Percentiles rank a stretch among this genome's conserved stretches.
These are phyloP conservation scores for Wickerhamiella sergipiensis DNA, from an alignment of 805 yeast genomes.

Conservation along the genomic window DNA sequence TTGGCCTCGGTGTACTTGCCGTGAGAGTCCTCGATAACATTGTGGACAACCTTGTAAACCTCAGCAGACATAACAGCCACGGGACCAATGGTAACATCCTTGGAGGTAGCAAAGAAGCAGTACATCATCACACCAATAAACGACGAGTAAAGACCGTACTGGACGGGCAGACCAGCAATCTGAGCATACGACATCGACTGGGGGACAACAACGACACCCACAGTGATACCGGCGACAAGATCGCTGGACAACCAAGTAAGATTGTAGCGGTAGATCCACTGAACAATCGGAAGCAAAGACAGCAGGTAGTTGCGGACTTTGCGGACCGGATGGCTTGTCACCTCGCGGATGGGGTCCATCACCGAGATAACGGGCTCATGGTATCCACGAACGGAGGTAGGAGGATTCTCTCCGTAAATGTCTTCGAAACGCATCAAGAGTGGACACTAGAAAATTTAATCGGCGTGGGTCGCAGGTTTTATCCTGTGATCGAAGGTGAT, in stretches of 20 bases:
- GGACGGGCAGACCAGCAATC: slow-evolving; percentile 66
- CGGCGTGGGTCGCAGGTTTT: neutral
- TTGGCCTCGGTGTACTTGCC: slow-evolving; percentile 25
- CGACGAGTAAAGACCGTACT: slow-evolving; percentile 82
- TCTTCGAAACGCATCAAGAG: neutral
- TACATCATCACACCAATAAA: slow-evolving; percentile 83
- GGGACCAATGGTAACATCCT: slow-evolving; percentile 92
- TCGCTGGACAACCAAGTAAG: slow-evolving; percentile 67
- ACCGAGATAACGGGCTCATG: slow-evolving; percentile 5
- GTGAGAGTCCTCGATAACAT: slow-evolving; percentile 40
- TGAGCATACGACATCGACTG: slow-evolving; percentile 93
- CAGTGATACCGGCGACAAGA: slow-evolving; percentile 83
- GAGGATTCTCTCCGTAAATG: neutral
- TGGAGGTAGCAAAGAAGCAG: slow-evolving; percentile 85
- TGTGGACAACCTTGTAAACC: slow-evolving; percentile 61
- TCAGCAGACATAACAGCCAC: slow-evolving; percentile 92
- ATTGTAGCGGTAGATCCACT: slow-evolving; percentile 83
- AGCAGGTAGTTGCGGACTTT: slow-evolving; percentile 33
- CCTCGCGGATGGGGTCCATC: slow-evolving; percentile 11
- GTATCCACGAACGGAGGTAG: slow-evolving; percentile 1
- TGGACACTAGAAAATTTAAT: neutral
- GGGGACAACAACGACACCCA: slow-evolving; percentile 85
- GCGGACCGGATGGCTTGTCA: slow-evolving; percentile 5
- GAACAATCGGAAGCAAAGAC: slow-evolving; percentile 63
- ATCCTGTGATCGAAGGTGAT: neutral